phyloP scores from a whole-genome alignment of 768 basidiomycete species.

The Polyporus arcularius region DNA sequence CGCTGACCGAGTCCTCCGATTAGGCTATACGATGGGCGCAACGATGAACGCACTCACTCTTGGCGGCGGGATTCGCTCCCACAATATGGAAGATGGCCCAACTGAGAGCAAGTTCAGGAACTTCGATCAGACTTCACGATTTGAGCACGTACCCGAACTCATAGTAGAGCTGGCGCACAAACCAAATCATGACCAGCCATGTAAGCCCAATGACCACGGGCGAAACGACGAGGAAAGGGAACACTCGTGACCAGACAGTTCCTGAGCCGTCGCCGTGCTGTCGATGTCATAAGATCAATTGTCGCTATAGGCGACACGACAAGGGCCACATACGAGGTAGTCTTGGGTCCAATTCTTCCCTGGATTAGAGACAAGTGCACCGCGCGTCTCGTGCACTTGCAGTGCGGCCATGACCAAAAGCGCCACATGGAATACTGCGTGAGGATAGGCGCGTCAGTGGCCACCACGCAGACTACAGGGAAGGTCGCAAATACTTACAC shows the following conservation, averaged over 20 bases:
- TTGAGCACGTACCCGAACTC: conserved; percentile 73
- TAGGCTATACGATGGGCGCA: neutral
- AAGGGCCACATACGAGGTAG: conserved; percentile 42
- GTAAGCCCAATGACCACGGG: conserved; percentile 69
- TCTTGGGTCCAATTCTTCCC: conserved; percentile 36
- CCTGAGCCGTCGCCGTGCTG: conserved; percentile 48
- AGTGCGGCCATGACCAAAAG: conserved; percentile 74
- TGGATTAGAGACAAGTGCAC: conserved; percentile 49
- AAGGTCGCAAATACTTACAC: conserved; percentile 39
- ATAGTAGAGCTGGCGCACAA: conserved; percentile 66
- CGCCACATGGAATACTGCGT: conserved; percentile 70
- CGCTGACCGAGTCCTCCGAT: conserved; percentile 39
- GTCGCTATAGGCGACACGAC: neutral
- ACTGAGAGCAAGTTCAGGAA: conserved; percentile 36
- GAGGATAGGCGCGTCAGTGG: neutral
- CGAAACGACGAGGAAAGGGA: conserved; percentile 70
- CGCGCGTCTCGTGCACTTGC: conserved; percentile 74
- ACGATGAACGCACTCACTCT: conserved; percentile 49
- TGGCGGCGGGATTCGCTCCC: conserved; percentile 83
- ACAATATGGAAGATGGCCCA: conserved; percentile 93
- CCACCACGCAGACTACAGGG: neutral
- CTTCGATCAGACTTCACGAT: neutral
- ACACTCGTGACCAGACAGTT: conserved; percentile 59
- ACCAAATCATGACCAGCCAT: conserved; percentile 69
- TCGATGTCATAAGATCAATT: neutral